Conservation (phyloP, 768 basidiomycete genomes). For the Floccularia luteovirens region DNA sequence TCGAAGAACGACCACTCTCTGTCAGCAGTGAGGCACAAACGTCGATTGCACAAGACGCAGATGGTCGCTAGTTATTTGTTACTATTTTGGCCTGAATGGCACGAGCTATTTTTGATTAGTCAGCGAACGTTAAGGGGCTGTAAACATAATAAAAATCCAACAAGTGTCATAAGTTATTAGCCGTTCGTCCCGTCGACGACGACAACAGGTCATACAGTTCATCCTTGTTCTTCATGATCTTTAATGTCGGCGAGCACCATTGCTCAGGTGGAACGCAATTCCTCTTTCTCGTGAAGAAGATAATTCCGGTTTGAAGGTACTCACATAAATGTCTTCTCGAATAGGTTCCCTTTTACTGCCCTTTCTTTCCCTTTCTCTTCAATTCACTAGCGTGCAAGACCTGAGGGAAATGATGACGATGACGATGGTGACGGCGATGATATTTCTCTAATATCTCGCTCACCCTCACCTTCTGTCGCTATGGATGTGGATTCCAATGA, state of each 20-base stretch:
- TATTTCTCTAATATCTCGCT: slow-evolving; percentile 65
- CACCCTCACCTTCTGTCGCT: slow-evolving; percentile 59
- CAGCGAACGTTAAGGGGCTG: too few relatives aligned
- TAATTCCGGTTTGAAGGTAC: slow-evolving; percentile 53
- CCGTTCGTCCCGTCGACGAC: too few relatives aligned
- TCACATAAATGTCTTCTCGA: slow-evolving; percentile 39
- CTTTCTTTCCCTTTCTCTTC: slow-evolving; percentile 38
- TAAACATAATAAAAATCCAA: too few relatives aligned
- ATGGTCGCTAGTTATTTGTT: too few relatives aligned
- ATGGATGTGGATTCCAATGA: slow-evolving; percentile 43
- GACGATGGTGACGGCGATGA: slow-evolving; percentile 54
- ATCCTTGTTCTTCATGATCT: too few relatives aligned
- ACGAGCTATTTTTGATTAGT: too few relatives aligned
- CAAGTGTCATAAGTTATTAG: too few relatives aligned
- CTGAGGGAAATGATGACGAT: slow-evolving; percentile 41
- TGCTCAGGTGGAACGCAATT: slow-evolving; percentile 70
- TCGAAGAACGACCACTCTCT: too few relatives aligned
- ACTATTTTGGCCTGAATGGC: too few relatives aligned
- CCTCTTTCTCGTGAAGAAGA: slow-evolving; percentile 30
- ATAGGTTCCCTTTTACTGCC: slow-evolving; percentile 49
- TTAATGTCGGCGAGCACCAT: slow-evolving; percentile 59
- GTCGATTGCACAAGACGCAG: too few relatives aligned
- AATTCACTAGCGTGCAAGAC: slow-evolving; percentile 56
- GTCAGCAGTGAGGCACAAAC: too few relatives aligned
- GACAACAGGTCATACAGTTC: too few relatives aligned